Conservation (phyloP, 345 rosid genomes). For the Eucalyptus coolabah region DNA sequence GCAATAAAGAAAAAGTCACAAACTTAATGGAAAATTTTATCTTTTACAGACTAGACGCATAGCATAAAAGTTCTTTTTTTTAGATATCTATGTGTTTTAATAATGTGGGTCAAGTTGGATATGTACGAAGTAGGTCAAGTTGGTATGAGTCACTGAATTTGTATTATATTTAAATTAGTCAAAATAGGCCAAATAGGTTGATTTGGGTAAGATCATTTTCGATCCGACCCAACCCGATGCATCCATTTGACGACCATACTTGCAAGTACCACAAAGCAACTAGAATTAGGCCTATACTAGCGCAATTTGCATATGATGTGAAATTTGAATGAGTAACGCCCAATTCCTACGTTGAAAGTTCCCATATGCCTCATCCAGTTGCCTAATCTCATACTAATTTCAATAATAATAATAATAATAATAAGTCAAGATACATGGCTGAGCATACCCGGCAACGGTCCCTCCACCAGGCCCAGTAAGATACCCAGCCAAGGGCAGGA, state of each 20-base stretch:
- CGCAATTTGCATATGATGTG: not conserved
- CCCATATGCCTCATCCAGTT: not conserved
- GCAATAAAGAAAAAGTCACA: not conserved
- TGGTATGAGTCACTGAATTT: too few relatives aligned
- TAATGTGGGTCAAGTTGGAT: accelerated
- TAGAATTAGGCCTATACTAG: not conserved
- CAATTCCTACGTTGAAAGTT: not conserved
- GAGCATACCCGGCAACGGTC: not conserved
- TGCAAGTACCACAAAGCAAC: not conserved
- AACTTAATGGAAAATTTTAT: too few relatives aligned
- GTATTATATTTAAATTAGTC: not conserved
- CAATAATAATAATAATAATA: not conserved
- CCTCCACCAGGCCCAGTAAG: not conserved
- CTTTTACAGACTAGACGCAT: not conserved
- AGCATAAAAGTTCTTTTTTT: not conserved
- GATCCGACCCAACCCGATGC: accelerated
- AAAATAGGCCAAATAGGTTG: not conserved
- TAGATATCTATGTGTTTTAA: not conserved
- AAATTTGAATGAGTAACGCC: not conserved
- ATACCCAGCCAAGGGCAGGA: not conserved
- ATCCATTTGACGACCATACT: not conserved
- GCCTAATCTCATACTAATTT: not conserved
- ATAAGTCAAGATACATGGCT: not conserved
- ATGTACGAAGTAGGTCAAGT: accelerated
- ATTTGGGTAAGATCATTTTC: not conserved